These are phyloP conservation scores for Coniosporium tulheliwenetii DNA, from an alignment of 2,329 filamentous ascomycete species.

Conservation along the genomic window DNA sequence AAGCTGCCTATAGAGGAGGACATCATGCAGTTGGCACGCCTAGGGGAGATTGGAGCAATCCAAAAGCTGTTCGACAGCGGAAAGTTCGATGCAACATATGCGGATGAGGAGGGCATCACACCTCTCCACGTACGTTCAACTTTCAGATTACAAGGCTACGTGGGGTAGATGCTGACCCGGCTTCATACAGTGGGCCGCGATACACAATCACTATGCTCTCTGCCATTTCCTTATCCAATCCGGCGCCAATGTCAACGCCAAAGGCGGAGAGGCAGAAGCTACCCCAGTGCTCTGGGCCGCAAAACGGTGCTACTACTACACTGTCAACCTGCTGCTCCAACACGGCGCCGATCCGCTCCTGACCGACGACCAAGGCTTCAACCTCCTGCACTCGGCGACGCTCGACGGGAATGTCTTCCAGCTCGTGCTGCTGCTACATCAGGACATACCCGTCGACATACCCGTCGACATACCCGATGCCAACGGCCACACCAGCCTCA, in stretches of 20 bases:
- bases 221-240: conserved; percentile 83
- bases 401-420: conserved; percentile 93
- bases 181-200: conserved; percentile 71
- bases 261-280: conserved; percentile 87
- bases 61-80: conserved; percentile 77
- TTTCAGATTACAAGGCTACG: too few relatives aligned
- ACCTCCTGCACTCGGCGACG: conserved; percentile 90
- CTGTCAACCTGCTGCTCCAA: conserved; percentile 81
- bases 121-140: conserved; percentile 65
- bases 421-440: conserved; percentile 77
- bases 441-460: conserved; percentile 88
- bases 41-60: conserved; percentile 76
- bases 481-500: conserved; percentile 83
- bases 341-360: conserved; percentile 42
- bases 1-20: conserved; percentile 49
- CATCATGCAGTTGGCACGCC: conserved; percentile 85
- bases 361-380: conserved; percentile 20
- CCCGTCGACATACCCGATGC: conserved; percentile 47
- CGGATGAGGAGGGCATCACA: conserved; percentile 86
- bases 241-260: conserved; percentile 84
- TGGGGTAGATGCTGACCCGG: conserved; percentile 6
- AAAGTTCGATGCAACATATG: conserved; percentile 67
- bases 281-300: conserved; percentile 95
- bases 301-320: conserved; percentile 91
- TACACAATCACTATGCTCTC: conserved; percentile 96